Evolutionary conservation across 768 basidiomycete species (phyloP), one percentile per base, ranked within the genome.

Genomic region (Amanita phalloides): DNA sequence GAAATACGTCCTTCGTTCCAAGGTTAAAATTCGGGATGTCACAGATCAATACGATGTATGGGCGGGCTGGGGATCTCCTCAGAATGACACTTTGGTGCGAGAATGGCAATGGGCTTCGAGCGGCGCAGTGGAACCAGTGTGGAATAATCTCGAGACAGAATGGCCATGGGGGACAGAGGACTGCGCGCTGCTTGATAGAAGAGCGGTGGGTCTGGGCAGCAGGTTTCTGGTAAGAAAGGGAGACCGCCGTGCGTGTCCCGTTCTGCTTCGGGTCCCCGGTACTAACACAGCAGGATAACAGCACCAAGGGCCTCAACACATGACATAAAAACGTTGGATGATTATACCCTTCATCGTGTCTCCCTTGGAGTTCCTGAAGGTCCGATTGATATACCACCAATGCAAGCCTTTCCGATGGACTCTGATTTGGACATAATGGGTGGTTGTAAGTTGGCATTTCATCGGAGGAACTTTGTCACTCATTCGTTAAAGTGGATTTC

Each of bases 351-450:
- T 1, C 91, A 93, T 57, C 78, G 96, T 30, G 82, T 93, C 54
- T 51, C 81, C 14, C 79, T 79, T 41, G 92, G 93, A 3, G 85
- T 98, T 3, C 89, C 96, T 1, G 96, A 99, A 71, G 93, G 94
- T 0, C 69, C 68, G 9, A 61, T 62, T 0, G 96, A 99, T 61
- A 85, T 96, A 2, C 65, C 69, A 4, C 83, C 90, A 11, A 74
- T 82, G 61, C 78, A 84, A 7, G 80, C 90, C 0, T 84, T 98
- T 56, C 96, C 96, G 3, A 85, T 97, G 72, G 95, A 99, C 56
- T 91, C 90, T 6, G 92, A 94, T 66, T 68, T 98, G 58, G 96
- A 99, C 63, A 70, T 87, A 38, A 97, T 97, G 88, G 92, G 93
- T 46, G 95, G 82, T 61, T 70, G 94, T 96, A 60, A 67, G 86